Evolutionary conservation across 768 basidiomycete species (phyloP).

Genomic region (Collybia mongolica): DNA sequence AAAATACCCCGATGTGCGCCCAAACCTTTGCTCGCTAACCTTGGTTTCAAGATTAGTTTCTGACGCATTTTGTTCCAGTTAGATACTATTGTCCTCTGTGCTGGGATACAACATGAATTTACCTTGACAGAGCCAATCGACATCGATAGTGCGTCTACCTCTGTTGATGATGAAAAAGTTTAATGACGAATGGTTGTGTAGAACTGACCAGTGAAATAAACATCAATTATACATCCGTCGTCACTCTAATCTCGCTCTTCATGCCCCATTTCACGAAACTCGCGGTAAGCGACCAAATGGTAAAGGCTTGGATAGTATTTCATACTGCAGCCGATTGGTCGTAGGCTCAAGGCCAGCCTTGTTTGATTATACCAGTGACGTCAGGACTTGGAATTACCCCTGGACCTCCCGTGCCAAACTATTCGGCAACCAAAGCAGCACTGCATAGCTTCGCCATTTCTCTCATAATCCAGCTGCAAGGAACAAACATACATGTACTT

Average conservation of each 20-base stretch:
- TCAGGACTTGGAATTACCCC: slow-evolving; percentile 52
- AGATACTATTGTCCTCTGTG: slow-evolving; percentile 52
- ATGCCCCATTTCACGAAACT: slow-evolving; percentile 55
- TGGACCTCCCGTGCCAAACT: slow-evolving; percentile 39
- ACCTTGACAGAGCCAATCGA: slow-evolving; percentile 44
- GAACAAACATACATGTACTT: slow-evolving; percentile 50
- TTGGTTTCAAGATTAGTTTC: not conserved
- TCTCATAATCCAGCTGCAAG: slow-evolving; percentile 43
- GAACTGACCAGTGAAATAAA: slow-evolving; percentile 46
- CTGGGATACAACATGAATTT: slow-evolving; percentile 51
- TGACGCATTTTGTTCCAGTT: slow-evolving; percentile 32
- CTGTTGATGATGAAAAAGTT: not conserved
- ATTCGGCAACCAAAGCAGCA: slow-evolving; percentile 59
- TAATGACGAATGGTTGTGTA: slow-evolving; percentile 16
- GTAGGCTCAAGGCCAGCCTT: slow-evolving; percentile 43
- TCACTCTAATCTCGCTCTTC: slow-evolving; percentile 47
- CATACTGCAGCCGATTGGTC: not conserved
- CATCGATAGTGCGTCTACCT: slow-evolving; percentile 31
- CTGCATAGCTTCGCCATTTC: slow-evolving; percentile 51
- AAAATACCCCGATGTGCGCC: slow-evolving; percentile 46
- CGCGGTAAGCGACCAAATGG: slow-evolving; percentile 33
- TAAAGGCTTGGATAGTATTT: not conserved
- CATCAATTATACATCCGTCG: slow-evolving; percentile 52
- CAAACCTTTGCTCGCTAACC: not conserved
- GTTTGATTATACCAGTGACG: slow-evolving; percentile 50